Base-by-base conservation (phyloP, 1,139 yeast genomes). In the Petasospora fabianii region DNA sequence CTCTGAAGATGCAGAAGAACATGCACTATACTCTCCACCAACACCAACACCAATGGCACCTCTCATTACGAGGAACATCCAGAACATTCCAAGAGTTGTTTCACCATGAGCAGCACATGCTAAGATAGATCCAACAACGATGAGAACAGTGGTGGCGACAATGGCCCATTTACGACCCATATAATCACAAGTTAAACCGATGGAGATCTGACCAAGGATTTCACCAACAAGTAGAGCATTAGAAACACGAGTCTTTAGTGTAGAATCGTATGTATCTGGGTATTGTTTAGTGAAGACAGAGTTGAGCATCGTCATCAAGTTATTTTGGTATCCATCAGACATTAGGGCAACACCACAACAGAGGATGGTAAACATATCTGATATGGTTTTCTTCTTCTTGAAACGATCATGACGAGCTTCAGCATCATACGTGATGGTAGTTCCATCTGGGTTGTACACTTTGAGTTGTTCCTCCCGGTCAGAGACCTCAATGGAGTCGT, bases 21-120 rank as follows among this genome's bases (percentile, higher is more conserved):
- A 76, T 2, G 84, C 78, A 3, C 85, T 84, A 48, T 76, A 76
- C 51, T 76, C 81, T 18, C 87, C 87, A 43, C 90, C 90, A 46
- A 82, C 74, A 43, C 90, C 90, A 46, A 80, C 75, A 37, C 90
- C 90, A 35, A 83, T 75, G 17, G 77, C 69, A 49, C 87, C 87
- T 59, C 88, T 67, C 42, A 75, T 65, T 24, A 81, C 75, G 34
- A 78, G 71, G 54, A 82, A 66, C 86, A 82, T 80, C 88, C 88
- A 82, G 54, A 84, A 78, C 80, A 78, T 73, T 11, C 82, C 83
- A 16, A 6, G 57, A 50, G 14, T 63, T 52, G 21, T 79, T 61
- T 12, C 48, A 24, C 83, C 84, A 48, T 75, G 78, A 9, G 83
- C 62, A 15, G 80, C 83, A 28, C 82, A 70, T 48, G 78, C 76